These are phyloP conservation scores for Cutaneotrichosporon sp. DNA, from an alignment of 1,284 basidiomycete species.

Conservation along the genomic window DNA sequence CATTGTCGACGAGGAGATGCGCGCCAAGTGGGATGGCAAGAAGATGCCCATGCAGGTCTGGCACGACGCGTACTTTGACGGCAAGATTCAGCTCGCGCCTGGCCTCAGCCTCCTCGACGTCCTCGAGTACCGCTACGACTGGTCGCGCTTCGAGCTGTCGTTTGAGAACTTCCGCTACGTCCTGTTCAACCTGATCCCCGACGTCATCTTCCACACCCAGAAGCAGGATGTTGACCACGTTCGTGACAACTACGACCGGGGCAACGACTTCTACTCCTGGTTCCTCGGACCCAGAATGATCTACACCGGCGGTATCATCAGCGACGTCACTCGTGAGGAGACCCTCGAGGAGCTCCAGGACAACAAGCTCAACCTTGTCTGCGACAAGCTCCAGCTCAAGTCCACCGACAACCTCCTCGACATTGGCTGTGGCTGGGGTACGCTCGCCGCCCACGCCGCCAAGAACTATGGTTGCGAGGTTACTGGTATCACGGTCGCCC, in stretches of 20 bases:
- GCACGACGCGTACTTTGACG: conserved; percentile 97
- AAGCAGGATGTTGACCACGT: conserved; percentile 94
- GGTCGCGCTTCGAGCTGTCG: conserved; percentile 76
- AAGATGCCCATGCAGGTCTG: conserved; percentile 98
- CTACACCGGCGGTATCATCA: conserved; percentile 91
- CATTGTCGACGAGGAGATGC: conserved; percentile 80
- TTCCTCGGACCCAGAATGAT: conserved; percentile 59
- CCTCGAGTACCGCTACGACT: conserved; percentile 93
- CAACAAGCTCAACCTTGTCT: conserved; percentile 94
- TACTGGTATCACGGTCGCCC: conserved; percentile 89
- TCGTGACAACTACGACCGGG: conserved; percentile 94
- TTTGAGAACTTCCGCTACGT: conserved; percentile 85
- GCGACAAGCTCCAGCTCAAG: conserved; percentile 88
- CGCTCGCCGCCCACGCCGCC: conserved; percentile 87
- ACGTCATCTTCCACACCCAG: conserved; percentile 86
- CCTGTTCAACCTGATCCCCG: conserved; percentile 81
- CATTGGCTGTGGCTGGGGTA: conserved; percentile 98
- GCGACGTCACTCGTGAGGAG: conserved; percentile 71
- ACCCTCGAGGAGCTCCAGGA: conserved; percentile 95
- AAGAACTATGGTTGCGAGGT: conserved; percentile 96
- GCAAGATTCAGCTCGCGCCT: conserved; percentile 76
- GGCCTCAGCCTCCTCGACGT: conserved; percentile 95
- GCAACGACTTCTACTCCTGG: conserved; percentile 92
- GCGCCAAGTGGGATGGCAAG: conserved; percentile 69
- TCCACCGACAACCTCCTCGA: conserved; percentile 77